Evolutionary conservation across 495 filamentous ascomycete species (phyloP).

Genomic region (Neurospora sp.): DNA sequence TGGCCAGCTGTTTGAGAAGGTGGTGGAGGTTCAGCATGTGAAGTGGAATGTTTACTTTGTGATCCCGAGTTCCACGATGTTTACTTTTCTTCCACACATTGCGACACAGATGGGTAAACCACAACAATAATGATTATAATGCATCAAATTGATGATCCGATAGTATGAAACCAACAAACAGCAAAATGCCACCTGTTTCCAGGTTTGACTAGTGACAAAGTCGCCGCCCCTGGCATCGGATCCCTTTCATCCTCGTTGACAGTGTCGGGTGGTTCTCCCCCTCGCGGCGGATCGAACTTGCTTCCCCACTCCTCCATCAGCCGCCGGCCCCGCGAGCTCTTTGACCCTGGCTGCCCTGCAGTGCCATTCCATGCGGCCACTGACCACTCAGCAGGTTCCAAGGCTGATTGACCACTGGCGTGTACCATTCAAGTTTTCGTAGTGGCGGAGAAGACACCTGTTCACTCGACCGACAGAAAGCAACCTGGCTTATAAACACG

Average conservation of each 20-base stretch:
- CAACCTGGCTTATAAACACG: conserved; percentile 15
- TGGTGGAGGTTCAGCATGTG: not conserved
- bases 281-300: too few relatives aligned
- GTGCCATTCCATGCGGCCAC: not conserved
- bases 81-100: not conserved
- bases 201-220: not conserved
- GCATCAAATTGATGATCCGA: not conserved
- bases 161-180: not conserved
- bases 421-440: not conserved
- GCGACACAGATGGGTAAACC: not conserved
- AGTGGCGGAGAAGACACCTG: conserved; percentile 24
- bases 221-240: not conserved
- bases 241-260: not conserved
- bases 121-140: not conserved
- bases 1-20: not conserved
- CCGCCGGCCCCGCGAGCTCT: not conserved
- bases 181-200: not conserved
- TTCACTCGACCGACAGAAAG: conserved; percentile 13
- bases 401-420: conserved; percentile 2
- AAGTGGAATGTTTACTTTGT: not conserved
- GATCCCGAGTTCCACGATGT: not conserved
- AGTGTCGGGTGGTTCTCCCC: not conserved
- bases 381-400: conserved; percentile 3
- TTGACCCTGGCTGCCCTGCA: not conserved
- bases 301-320: too few relatives aligned